Percentiles rank a stretch among this genome's conserved stretches.
phyloP scores from a whole-genome alignment of 371 early-diverging fungal species.

The Mucor irregularis region DNA sequence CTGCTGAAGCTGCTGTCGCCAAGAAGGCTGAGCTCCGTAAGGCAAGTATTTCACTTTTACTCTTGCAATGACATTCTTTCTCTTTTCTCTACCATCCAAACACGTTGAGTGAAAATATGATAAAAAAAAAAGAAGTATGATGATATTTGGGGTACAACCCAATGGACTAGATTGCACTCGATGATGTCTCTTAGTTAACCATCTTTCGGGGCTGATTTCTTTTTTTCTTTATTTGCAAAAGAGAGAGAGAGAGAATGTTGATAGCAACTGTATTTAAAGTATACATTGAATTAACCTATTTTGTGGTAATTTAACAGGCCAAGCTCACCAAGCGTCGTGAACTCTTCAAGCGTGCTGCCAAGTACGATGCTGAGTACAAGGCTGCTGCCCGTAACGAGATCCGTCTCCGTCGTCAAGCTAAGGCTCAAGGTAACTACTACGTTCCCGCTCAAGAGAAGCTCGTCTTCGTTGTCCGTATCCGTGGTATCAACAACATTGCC shows the following conservation, averaged over 20 bases:
- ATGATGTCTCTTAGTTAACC: constrained; percentile 61
- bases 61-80: not conserved
- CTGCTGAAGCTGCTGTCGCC: constrained; percentile 73
- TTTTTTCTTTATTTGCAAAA: not conserved
- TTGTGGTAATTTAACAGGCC: constrained; percentile 51
- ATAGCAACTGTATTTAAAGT: no score
- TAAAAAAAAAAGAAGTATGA: constrained; percentile 9
- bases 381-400: constrained; percentile 86
- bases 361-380: constrained; percentile 95
- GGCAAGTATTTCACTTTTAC: constrained; percentile 48
- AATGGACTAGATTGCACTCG: constrained; percentile 43
- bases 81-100: not conserved
- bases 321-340: constrained; percentile 84
- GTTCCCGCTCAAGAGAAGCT: constrained; percentile 97
- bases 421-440: constrained; percentile 89
- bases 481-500: constrained; percentile 97
- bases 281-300: not conserved
- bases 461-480: constrained; percentile 96
- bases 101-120: not conserved
- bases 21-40: constrained; percentile 63
- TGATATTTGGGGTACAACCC: constrained; percentile 18
- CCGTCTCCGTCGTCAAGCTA: constrained; percentile 91
- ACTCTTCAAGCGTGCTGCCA: constrained; percentile 97
- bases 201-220: constrained; percentile 75
- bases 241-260: no score